A percentile compares a stretch with the other conserved stretches of the same genome.
Conservation (phyloP, 2,329 filamentous ascomycete species). For the Didymella arachidicola region DNA sequence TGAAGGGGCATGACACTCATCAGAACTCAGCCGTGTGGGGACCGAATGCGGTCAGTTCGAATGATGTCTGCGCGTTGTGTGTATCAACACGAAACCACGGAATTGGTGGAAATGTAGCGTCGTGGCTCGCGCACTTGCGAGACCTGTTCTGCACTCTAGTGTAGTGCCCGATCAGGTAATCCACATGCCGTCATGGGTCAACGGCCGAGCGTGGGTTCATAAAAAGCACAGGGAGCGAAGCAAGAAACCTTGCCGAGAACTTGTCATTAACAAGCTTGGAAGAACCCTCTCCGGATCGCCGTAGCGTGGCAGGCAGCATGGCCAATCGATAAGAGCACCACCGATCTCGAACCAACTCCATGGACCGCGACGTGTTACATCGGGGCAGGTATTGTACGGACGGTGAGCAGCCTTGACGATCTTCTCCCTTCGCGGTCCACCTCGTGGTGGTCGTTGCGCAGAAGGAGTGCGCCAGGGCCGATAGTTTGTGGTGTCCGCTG, state of each 20-base stretch:
- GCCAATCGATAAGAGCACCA: slow-evolving; percentile 50
- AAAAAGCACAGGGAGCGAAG: slow-evolving; percentile 29
- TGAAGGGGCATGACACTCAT: slow-evolving; percentile 48
- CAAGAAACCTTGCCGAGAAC: slow-evolving; percentile 41
- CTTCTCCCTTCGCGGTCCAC: slow-evolving; percentile 28
- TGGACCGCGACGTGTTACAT: slow-evolving; percentile 35
- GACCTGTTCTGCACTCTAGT: slow-evolving; percentile 31
- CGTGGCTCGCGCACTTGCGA: slow-evolving; percentile 24
- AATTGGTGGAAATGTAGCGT: slow-evolving; percentile 32
- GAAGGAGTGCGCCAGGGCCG: slow-evolving; percentile 26
- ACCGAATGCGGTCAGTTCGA: slow-evolving; percentile 43
- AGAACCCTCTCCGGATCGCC: slow-evolving; percentile 46
- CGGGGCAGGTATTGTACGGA: slow-evolving; percentile 26
- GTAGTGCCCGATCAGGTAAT: slow-evolving; percentile 41
- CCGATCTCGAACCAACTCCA: slow-evolving; percentile 32
- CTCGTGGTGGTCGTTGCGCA: slow-evolving; percentile 26
- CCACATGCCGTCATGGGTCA: slow-evolving; percentile 39
- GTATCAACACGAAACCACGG: slow-evolving; percentile 49
- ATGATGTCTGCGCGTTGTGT: slow-evolving; percentile 47
- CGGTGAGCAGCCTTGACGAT: slow-evolving; percentile 27
- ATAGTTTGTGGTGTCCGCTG: slow-evolving; percentile 27
- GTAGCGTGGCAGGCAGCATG: slow-evolving; percentile 42
- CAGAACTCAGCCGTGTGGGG: slow-evolving; percentile 42
- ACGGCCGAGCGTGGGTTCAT: slow-evolving; percentile 8
- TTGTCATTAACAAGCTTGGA: slow-evolving; percentile 45